These are phyloP conservation scores for Hanseniaspora thailandica DNA, from an alignment of 805 yeast species.

Conservation along the genomic window DNA sequence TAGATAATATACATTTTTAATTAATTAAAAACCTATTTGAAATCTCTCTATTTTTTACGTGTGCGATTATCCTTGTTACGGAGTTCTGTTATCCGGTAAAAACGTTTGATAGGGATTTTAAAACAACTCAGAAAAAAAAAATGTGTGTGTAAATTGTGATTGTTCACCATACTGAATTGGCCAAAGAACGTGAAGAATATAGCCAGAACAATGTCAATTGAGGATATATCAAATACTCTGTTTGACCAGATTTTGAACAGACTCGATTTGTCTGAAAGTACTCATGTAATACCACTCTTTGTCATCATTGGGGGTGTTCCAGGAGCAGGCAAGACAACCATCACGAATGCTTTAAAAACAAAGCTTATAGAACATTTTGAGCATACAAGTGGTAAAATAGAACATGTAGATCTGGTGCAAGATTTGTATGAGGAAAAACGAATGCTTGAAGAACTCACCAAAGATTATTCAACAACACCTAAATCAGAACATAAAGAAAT, in stretches of 20 bases:
- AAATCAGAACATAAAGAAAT: neutral
- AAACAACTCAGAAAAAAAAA: no score
- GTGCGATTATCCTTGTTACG: no score
- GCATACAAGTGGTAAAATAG: neutral
- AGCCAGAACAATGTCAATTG: neutral
- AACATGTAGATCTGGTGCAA: neutral
- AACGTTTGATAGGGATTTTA: neutral
- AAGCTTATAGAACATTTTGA: slow-evolving; percentile 27
- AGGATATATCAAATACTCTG: neutral
- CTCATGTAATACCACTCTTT: slow-evolving; percentile 20
- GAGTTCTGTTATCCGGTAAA: neutral
- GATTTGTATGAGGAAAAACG: neutral
- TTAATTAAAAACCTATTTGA: no score
- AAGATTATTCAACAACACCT: neutral
- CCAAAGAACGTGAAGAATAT: no score
- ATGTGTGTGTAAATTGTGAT: no score
- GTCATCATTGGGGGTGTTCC: slow-evolving; percentile 66
- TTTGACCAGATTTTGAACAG: neutral
- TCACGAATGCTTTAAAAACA: slow-evolving; percentile 39
- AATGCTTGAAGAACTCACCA: neutral
- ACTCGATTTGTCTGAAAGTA: neutral
- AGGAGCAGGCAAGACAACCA: slow-evolving; percentile 74
- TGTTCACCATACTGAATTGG: no score
- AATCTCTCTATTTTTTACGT: no score
- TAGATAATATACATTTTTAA: neutral